Percentiles rank a stretch among this genome's conserved stretches.
Evolutionary conservation across 768 basidiomycete genomes (phyloP).

Genomic region (Pisolithus albus): DNA sequence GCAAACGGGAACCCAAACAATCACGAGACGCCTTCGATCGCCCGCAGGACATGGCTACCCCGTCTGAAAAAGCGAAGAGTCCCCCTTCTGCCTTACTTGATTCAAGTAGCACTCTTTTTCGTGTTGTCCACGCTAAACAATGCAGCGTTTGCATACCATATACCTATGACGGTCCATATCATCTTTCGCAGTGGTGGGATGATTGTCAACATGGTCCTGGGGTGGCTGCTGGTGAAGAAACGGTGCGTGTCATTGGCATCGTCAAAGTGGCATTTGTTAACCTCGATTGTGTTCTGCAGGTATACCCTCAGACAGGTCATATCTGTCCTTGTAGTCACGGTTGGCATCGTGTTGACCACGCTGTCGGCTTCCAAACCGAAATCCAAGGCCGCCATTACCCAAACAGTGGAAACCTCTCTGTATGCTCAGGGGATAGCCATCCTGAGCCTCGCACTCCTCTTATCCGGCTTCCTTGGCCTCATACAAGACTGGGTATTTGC

Average conservation of each 20-base stretch:
- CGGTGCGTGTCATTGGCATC: slow-evolving; percentile 34
- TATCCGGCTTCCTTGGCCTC: slow-evolving; percentile 78
- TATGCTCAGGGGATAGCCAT: slow-evolving; percentile 72
- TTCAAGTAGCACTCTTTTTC: slow-evolving; percentile 81
- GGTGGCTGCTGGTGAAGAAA: slow-evolving; percentile 60
- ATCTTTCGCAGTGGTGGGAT: slow-evolving; percentile 89
- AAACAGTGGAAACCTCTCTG: slow-evolving; percentile 9
- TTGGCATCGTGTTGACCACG: slow-evolving; percentile 75
- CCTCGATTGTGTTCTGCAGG: slow-evolving; percentile 27
- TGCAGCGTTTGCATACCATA: slow-evolving; percentile 77
- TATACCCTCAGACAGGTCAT: slow-evolving; percentile 59
- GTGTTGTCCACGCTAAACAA: slow-evolving; percentile 80
- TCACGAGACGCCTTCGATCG: slow-evolving; percentile 1
- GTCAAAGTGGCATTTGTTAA: slow-evolving; percentile 6
- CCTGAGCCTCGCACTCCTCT: slow-evolving; percentile 67
- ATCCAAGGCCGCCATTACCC: slow-evolving; percentile 4
- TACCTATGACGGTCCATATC: slow-evolving; percentile 92
- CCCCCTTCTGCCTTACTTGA: slow-evolving; percentile 63
- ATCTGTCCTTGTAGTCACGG: slow-evolving; percentile 75
- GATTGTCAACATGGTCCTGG: slow-evolving; percentile 76
- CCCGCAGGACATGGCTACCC: slow-evolving; percentile 26
- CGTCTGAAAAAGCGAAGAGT: slow-evolving; percentile 57
- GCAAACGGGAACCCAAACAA: background rate
- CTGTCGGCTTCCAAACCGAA: slow-evolving; percentile 55
- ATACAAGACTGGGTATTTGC: slow-evolving; percentile 76